Percentiles rank a stretch among this genome's conserved stretches.
Evolutionary conservation across 2,329 filamentous ascomycete species (phyloP).

Genomic region (Ceratocystis diversiconidia): DNA sequence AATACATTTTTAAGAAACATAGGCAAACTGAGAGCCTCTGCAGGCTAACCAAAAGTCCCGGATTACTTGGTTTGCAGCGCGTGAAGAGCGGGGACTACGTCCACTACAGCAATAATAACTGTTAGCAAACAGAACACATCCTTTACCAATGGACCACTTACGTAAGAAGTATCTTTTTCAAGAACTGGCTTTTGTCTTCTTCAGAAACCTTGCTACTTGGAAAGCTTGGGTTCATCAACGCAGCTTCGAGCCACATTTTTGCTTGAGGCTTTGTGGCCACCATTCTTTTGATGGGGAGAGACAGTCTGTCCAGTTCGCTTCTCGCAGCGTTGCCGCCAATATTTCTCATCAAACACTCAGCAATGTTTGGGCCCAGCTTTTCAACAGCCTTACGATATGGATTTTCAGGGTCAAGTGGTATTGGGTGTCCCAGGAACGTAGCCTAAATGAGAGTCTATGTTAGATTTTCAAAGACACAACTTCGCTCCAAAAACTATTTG

Average conservation of each 20-base stretch:
- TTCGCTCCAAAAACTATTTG: conserved; percentile 6
- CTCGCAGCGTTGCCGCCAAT: conserved; percentile 54
- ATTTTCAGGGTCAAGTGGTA: conserved; percentile 31
- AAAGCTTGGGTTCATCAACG: conserved; percentile 41
- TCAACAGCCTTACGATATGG: conserved; percentile 37
- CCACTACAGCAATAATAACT: conserved; percentile 31
- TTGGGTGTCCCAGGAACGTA: conserved; percentile 34
- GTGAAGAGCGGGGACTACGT: conserved; percentile 49
- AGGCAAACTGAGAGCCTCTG: conserved; percentile 43
- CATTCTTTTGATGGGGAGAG: conserved; percentile 57
- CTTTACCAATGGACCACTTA: neutral
- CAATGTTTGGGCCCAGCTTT: conserved; percentile 47
- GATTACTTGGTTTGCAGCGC: conserved; percentile 51
- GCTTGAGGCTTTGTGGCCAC: conserved; percentile 41
- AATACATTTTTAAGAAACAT: conserved; percentile 7
- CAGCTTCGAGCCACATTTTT: conserved; percentile 48
- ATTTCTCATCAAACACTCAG: conserved; percentile 46
- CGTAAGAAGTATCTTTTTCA: conserved; percentile 46
- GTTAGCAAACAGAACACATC: neutral
- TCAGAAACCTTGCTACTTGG: conserved; percentile 44
- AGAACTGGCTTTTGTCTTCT: conserved; percentile 47
- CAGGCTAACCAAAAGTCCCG: conserved; percentile 61
- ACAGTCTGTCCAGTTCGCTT: conserved; percentile 57
- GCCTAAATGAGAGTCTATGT: conserved; percentile 28
- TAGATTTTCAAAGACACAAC: neutral